These are phyloP conservation scores for Ceratobasidium theobromae DNA, from an alignment of 1,284 basidiomycete species.

Conservation along the genomic window DNA sequence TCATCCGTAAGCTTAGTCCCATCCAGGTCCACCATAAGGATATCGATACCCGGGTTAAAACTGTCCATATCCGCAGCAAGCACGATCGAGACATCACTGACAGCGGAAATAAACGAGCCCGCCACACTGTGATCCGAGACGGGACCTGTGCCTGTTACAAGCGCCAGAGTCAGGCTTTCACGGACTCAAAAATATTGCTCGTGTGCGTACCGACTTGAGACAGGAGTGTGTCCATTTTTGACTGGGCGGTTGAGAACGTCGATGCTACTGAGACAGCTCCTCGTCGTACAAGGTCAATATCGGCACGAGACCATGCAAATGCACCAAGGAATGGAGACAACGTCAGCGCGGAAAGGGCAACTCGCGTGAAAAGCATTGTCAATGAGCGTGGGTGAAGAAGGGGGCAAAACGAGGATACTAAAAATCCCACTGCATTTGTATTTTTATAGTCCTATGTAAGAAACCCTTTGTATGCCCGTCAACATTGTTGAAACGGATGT, in stretches of 20 bases:
- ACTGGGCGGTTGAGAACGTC: not conserved
- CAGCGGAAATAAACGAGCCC: not conserved
- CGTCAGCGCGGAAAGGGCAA: not conserved
- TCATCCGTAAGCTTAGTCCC: not conserved
- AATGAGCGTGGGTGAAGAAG: too few species aligned
- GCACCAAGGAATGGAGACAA: not conserved
- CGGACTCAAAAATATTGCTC: too few species aligned
- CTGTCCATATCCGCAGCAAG: not conserved
- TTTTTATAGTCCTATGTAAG: too few species aligned
- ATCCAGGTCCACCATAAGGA: slow-evolving; percentile 4
- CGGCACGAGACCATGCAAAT: not conserved
- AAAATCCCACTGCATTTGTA: too few species aligned
- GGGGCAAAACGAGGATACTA: too few species aligned
- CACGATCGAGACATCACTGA: slow-evolving; percentile 3
- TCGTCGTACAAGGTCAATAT: not conserved
- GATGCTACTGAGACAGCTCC: not conserved
- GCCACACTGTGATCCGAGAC: not conserved
- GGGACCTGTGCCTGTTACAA: not conserved
- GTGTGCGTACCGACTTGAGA: too few species aligned
- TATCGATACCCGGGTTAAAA: not conserved
- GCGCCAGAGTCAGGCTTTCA: too few species aligned
- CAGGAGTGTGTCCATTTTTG: not conserved
- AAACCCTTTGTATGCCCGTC: too few species aligned
- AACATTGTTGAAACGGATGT: too few species aligned
- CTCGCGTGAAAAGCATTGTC: too few species aligned